Evolutionary conservation across 257 asterid species (phyloP).

Genomic region (Solanum ossicruentum): DNA sequence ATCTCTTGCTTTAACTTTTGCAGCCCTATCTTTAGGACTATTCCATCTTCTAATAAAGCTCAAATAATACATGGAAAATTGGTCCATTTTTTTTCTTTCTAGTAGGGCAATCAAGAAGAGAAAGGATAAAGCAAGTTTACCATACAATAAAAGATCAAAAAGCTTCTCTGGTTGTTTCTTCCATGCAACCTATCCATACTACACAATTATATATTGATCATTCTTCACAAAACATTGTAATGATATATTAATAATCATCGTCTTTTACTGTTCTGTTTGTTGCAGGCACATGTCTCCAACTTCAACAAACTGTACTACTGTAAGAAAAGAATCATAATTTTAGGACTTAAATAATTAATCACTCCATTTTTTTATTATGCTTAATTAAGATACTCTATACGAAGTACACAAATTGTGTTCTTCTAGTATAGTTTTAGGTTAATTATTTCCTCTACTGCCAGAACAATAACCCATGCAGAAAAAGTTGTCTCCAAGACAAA

Average conservation of each 20-base stretch:
- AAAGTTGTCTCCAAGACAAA: background rate
- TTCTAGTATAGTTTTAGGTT: constrained; percentile 8
- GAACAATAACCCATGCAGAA: constrained; percentile 25
- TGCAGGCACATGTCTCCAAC: constrained; percentile 64
- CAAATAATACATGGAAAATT: constrained; percentile 26
- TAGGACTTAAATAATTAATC: background rate
- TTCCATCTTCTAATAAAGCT: constrained; percentile 73
- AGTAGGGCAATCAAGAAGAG: constrained; percentile 11
- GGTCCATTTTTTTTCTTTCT: constrained; percentile 30
- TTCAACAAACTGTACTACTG: background rate
- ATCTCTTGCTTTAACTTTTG: constrained; percentile 42
- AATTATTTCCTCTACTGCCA: background rate
- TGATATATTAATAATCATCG: constrained; percentile 65
- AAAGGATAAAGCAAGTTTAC: constrained; percentile 19
- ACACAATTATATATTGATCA: constrained; percentile 47
- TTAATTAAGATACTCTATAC: constrained; percentile 14
- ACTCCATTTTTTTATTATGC: background rate
- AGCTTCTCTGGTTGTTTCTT: constrained; percentile 32
- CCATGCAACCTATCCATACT: constrained; percentile 36
- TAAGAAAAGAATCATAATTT: background rate
- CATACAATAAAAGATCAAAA: constrained; percentile 5
- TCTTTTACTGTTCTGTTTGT: constrained; percentile 51
- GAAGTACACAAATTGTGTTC: constrained; percentile 35
- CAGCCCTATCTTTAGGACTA: constrained; percentile 69
- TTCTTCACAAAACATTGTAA: constrained; percentile 42